Conservation (phyloP, 805 yeast species). For the Schizosaccharomyces osmophilus region DNA sequence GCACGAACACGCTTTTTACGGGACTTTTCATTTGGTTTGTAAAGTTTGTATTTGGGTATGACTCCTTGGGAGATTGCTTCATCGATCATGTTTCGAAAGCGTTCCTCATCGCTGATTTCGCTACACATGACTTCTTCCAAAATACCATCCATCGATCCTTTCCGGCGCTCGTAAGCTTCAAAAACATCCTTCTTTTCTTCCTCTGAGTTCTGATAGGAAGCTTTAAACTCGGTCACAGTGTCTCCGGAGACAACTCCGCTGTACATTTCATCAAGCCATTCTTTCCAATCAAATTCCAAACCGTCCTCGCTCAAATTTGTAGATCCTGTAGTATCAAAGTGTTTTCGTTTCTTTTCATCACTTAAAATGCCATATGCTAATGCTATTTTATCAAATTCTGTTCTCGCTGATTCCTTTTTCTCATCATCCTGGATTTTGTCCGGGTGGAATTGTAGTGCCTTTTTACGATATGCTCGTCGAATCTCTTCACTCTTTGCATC, state of each 20-base stretch:
- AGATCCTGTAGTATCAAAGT: conserved; percentile 51
- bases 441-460: conserved; percentile 45
- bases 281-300: conserved; percentile 15
- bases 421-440: conserved; percentile 30
- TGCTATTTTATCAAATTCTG: conserved; percentile 42
- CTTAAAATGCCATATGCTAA: conserved; percentile 47
- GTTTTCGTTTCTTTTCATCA: conserved; percentile 28
- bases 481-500: conserved; percentile 25
- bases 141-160: conserved; percentile 44
- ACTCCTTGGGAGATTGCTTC: conserved; percentile 19
- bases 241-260: conserved; percentile 16
- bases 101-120: conserved; percentile 39
- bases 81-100: conserved; percentile 31
- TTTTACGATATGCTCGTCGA: conserved; percentile 40
- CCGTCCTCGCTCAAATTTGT: conserved; percentile 19
- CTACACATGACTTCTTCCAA: conserved; percentile 62
- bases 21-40: conserved; percentile 18
- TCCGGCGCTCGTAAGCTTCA: conserved; percentile 27
- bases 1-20: conserved; percentile 22
- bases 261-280: conserved; percentile 16
- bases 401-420: conserved; percentile 14
- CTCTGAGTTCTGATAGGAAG: conserved; percentile 27
- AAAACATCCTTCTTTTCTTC: conserved; percentile 30
- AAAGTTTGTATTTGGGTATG: conserved; percentile 20
- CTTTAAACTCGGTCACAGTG: conserved; percentile 41